Evolutionary conservation across 352 stramenopile genomes (phyloP), one percentile per base, ranked within the genome.

Genomic region (Globisporangium splendens): DNA sequence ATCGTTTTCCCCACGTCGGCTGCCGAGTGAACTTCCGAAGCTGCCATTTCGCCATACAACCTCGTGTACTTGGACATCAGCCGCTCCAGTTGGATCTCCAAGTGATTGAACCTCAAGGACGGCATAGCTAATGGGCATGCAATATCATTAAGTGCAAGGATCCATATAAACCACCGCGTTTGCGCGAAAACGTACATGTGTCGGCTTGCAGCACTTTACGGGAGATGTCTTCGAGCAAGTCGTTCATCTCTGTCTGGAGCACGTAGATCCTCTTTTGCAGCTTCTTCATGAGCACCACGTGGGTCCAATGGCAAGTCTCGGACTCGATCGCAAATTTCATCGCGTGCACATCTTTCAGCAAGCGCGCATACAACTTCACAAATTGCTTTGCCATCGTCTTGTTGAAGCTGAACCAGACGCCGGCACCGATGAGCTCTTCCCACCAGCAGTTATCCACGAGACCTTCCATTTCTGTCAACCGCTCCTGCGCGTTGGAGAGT

Each of bases 311-410:
- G 22, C 78, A 86, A 8, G 72, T 86, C 54, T 93, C 79, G 0
- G 75, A 66, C 24, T 88, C 69, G 43, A 91, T 91, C 3, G 83
- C 80, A 59, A 88, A 83, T 54, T 86, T 86, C 79, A 93, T 89
- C 5, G 77, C 72, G 21, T 78, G 68, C 12, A 93, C 57, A 48
- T 91, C 79, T 15, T 76, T 68, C 10, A 93, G 67, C 39, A 61
- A 33, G 8, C 54, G 54, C 41, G 52, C 52, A 17, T 89, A 89
- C 12, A 91, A 65, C 31, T 79, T 74, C 17, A 91, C 70, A 35
- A 86, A 83, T 51, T 87, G 79, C 63, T 90, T 89, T n/a, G 63
- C 66, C 24, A 87, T 62, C 0, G 79, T 87, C 62, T 88, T 89
- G 50, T 89, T 89, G 62, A 90, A 93, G 38, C 66, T 55, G 33